A percentile compares a stretch with the other conserved stretches of the same genome.
phyloP scores from a whole-genome alignment of 163 green algal species.

The Trebouxiophyceae sp. region DNA sequence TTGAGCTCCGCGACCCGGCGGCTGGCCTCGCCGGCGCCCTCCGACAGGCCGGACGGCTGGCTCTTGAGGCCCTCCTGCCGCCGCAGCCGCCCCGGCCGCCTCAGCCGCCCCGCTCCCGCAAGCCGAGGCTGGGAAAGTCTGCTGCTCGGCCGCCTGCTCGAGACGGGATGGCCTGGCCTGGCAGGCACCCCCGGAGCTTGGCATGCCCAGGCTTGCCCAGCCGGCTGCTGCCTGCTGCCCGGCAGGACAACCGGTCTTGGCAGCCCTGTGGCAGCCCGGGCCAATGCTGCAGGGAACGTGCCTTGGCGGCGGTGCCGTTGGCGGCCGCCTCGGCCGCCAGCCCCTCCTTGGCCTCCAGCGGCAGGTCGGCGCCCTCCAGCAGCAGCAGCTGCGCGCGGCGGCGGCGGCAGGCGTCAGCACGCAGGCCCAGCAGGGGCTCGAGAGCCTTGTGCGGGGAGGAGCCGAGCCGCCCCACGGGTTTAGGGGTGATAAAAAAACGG shows the following conservation, averaged over 20 bases:
- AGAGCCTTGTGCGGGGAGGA: neutral
- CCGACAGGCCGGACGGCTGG: neutral
- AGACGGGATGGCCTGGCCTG: neutral
- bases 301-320: neutral
- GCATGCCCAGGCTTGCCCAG: too few species aligned
- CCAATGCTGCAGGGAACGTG: neutral
- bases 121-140: too few species aligned
- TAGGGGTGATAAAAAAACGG: too few species aligned
- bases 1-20: neutral
- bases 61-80: neutral
- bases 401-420: neutral
- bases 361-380: neutral
- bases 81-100: neutral
- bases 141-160: neutral
- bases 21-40: neutral
- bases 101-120: too few species aligned
- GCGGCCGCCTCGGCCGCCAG: constrained; percentile 1
- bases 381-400: too few species aligned
- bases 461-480: neutral
- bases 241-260: neutral
- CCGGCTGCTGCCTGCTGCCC: too few species aligned
- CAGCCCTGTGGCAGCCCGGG: neutral
- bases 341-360: neutral
- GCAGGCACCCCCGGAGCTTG: too few species aligned
- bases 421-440: neutral